Conservation (phyloP, 2,329 filamentous ascomycete species). For the Trichoderma guizhouense region DNA sequence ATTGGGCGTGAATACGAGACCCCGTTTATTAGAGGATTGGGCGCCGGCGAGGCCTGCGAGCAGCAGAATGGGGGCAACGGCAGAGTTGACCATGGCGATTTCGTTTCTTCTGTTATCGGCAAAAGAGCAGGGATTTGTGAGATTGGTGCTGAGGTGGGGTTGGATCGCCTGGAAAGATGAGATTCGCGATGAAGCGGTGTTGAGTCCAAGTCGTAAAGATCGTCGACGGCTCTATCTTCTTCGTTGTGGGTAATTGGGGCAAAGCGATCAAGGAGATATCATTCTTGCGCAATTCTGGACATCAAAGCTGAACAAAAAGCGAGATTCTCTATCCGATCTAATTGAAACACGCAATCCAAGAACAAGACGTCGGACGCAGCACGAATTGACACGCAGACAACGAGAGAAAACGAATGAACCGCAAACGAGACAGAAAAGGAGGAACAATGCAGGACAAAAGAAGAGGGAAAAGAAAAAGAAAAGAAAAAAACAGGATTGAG, state of each 20-base stretch:
- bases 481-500: neutral
- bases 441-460: neutral
- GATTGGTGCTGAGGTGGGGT: neutral
- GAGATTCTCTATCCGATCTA: neutral
- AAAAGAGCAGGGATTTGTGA: neutral
- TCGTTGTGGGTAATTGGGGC: neutral
- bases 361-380: neutral
- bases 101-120: neutral
- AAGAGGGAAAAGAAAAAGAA: neutral
- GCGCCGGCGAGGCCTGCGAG: conserved; percentile 27
- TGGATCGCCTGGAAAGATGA: neutral
- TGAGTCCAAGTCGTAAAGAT: neutral
- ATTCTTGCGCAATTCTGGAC: neutral
- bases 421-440: neutral
- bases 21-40: conserved; percentile 57
- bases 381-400: neutral
- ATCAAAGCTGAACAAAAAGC: neutral
- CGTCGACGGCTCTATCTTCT: neutral
- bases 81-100: neutral
- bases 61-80: conserved; percentile 19
- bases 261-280: neutral
- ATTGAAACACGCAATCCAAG: neutral
- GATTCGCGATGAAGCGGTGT: neutral
- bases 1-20: conserved; percentile 66
- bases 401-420: neutral